phyloP scores from a whole-genome alignment of 768 basidiomycete genomes.

The Lyophyllum decastes region DNA sequence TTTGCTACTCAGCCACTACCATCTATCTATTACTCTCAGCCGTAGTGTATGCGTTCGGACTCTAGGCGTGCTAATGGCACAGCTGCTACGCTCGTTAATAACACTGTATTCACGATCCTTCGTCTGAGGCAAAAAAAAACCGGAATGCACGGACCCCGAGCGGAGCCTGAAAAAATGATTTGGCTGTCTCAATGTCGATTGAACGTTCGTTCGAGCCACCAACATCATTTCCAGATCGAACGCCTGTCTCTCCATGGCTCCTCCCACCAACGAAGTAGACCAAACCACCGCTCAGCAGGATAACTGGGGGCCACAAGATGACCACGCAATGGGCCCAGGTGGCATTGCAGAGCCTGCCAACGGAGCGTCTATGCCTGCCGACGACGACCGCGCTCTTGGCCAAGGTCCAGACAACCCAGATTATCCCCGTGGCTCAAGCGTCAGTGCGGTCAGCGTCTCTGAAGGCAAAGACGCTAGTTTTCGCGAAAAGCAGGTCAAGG shows the following conservation, averaged over 20 bases:
- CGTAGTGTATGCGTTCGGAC: constrained; percentile 16
- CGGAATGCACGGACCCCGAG: constrained; percentile 18
- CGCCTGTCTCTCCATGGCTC: constrained; percentile 18
- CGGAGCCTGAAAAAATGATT: constrained; percentile 20
- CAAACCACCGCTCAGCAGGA: constrained; percentile 37
- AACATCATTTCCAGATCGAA: constrained; percentile 5
- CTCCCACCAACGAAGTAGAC: constrained; percentile 24
- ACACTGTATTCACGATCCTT: neutral
- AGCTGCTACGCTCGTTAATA: constrained; percentile 14
- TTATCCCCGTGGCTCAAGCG: constrained; percentile 52
- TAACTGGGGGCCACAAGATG: constrained; percentile 55
- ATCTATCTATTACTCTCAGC: constrained; percentile 12
- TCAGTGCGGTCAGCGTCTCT: constrained; percentile 41
- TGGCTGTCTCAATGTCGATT: constrained; percentile 11
- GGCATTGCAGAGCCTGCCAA: constrained; percentile 45
- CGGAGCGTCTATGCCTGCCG: constrained; percentile 48
- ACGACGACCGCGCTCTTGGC: constrained; percentile 46
- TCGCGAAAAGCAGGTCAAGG: constrained; percentile 84
- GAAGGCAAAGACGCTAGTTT: constrained; percentile 47
- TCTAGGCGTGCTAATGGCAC: constrained; percentile 6
- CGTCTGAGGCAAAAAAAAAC: neutral
- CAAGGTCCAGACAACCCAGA: constrained; percentile 53
- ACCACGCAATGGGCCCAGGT: constrained; percentile 43
- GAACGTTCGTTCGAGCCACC: constrained; percentile 8
- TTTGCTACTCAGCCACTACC: constrained; percentile 11